phyloP scores from a whole-genome alignment of 2,329 filamentous ascomycete genomes.

The Aspergillus sp. region DNA sequence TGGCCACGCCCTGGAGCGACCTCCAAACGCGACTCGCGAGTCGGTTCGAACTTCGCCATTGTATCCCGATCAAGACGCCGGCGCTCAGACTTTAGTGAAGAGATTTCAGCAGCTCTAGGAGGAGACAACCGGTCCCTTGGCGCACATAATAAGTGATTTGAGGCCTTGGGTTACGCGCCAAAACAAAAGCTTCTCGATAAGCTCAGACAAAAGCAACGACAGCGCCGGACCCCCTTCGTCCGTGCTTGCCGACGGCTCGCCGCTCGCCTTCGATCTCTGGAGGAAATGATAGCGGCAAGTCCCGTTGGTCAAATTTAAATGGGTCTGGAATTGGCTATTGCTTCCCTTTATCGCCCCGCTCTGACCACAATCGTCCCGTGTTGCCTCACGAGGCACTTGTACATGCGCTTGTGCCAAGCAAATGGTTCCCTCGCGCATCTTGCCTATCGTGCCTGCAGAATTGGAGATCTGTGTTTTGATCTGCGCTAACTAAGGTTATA shows the following conservation, averaged over 20 bases:
- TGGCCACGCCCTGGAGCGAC: background rate
- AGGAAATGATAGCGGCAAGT: background rate
- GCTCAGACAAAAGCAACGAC: background rate
- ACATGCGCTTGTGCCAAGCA: background rate
- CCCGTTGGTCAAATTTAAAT: background rate
- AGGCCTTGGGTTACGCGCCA: background rate
- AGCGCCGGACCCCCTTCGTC: background rate
- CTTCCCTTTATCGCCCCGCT: background rate
- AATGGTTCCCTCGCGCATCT: background rate
- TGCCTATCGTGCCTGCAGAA: background rate
- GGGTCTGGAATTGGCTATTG: background rate
- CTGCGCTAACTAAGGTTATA: background rate
- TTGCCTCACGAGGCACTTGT: background rate
- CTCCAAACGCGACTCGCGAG: background rate
- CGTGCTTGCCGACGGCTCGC: background rate
- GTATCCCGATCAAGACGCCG: background rate
- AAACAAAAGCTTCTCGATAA: background rate
- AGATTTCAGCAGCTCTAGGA: background rate
- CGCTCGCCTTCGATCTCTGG: background rate
- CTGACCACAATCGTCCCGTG: background rate
- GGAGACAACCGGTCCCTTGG: background rate
- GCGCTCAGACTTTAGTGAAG: background rate
- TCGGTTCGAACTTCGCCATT: background rate
- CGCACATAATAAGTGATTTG: background rate
- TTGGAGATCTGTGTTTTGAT: background rate